Evolutionary conservation across 2,329 filamentous ascomycete genomes (phyloP), one percentile per base, ranked within the genome.

Genomic region (Ascochyta koolunga): DNA sequence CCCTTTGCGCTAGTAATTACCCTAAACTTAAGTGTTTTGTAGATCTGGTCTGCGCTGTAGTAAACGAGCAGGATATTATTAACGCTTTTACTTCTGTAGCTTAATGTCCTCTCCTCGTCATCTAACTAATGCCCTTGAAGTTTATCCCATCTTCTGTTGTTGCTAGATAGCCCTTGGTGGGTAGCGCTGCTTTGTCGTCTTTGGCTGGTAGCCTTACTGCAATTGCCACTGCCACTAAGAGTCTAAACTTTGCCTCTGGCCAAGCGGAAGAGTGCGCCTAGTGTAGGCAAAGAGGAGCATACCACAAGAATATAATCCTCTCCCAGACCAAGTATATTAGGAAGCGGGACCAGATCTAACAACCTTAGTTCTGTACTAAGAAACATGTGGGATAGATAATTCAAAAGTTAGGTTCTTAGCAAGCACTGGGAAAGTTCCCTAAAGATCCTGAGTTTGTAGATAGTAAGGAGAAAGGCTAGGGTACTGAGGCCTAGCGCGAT

Each of bases 401-500:
- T 40, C 36, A 49, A 37, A 49, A 41, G 45, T 49, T 27, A 21
- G 38, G 31, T 49, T 41, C 37, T 41, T 19, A 27, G 37, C 45
- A 37, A 49, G 45, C 41, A 41, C 37, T 41, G 35, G 27, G 41
- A 49, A 49, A 49, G 41, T 19, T 41, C 45, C n/a, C 45, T 19
- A 40, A 49, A 49, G 27, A 49, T 49, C 41, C 37, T 41, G 29
- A 49, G 45, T 40, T 41, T 49, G 45, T 49, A 49, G 45, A 49
- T 41, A 24, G 45, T 35, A 9, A 49, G 37, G n/a, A 41, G 35
- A 19, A 49, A 49, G 45, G 45, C 45, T 27, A 49, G 45, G 29
- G 41, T 41, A 49, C 45, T 49, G 27, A 49, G 36, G 19, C 45
- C 38, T 27, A 41, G 45, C 45, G 45, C 45, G 37, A 49, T 41